phyloP scores from a whole-genome alignment of 345 rosid genomes.

The Balakata baccata region DNA sequence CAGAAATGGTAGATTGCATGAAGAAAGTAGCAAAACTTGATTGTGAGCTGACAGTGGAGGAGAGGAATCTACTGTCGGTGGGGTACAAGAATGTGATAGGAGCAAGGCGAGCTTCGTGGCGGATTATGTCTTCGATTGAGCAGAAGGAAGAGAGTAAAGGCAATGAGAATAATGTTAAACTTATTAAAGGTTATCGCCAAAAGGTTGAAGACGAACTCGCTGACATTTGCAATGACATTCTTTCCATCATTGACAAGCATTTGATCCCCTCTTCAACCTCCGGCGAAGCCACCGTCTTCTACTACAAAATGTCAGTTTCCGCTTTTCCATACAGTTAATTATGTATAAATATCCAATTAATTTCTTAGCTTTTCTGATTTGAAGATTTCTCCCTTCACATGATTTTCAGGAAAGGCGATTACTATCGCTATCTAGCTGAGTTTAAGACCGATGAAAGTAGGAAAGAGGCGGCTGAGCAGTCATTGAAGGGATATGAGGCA shows the following conservation, averaged over 20 bases:
- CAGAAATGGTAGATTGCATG: slow-evolving; percentile 99
- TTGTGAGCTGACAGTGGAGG: slow-evolving; percentile 89
- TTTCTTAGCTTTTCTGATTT: too few species aligned
- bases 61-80: slow-evolving; percentile 92
- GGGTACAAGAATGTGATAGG: slow-evolving; percentile 96
- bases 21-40: slow-evolving; percentile 73
- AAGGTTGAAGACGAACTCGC: slow-evolving; percentile 95
- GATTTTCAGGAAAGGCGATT: slow-evolving; percentile 84
- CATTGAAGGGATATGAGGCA: slow-evolving; percentile 93
- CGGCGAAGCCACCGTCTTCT: slow-evolving; percentile 96
- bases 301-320: slow-evolving; percentile 77
- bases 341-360: too few species aligned
- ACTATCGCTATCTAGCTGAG: slow-evolving; percentile 90
- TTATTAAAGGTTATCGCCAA: slow-evolving; percentile 72
- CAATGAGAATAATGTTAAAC: slow-evolving; percentile 76
- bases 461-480: slow-evolving; percentile 91
- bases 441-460: slow-evolving; percentile 83
- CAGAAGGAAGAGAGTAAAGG: slow-evolving; percentile 96
- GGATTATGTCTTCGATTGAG: slow-evolving; percentile 94
- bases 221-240: slow-evolving; percentile 76
- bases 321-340: too few species aligned
- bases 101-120: slow-evolving; percentile 92
- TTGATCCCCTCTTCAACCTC: slow-evolving; percentile 74
- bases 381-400: too few species aligned
- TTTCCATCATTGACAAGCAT: slow-evolving; percentile 77